These are phyloP conservation scores for Lactifluus echinatus DNA, from an alignment of 768 basidiomycete species.

Conservation along the genomic window DNA sequence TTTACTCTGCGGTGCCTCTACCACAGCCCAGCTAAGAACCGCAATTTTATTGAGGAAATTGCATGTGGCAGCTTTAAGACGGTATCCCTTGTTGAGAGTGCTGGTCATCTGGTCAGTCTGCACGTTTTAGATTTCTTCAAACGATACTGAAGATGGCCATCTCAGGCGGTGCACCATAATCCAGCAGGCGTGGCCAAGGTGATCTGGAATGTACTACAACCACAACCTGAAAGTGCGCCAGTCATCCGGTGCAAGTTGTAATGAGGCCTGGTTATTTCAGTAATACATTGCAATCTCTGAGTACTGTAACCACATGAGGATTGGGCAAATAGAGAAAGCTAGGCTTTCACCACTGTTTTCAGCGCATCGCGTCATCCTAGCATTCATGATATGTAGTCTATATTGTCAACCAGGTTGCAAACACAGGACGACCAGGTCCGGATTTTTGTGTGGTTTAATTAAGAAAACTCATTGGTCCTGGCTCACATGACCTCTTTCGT, in stretches of 20 bases:
- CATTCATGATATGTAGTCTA: no score
- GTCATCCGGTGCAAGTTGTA: background rate
- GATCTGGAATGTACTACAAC: background rate
- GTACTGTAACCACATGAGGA: no score
- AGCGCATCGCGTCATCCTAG: no score
- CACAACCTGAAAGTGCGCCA: background rate
- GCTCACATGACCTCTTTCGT: no score
- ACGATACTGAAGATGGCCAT: background rate
- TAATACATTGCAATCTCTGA: background rate
- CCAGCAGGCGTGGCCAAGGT: slow-evolving; percentile 10
- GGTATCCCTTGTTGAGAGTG: slow-evolving; percentile 8
- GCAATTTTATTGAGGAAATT: background rate
- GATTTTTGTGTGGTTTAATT: no score
- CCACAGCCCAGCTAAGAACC: slow-evolving; percentile 12
- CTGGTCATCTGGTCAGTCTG: slow-evolving; percentile 15
- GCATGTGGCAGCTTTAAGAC: slow-evolving; percentile 6
- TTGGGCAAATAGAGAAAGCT: no score
- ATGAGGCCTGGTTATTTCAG: background rate
- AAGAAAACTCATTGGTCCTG: no score
- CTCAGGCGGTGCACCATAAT: slow-evolving; percentile 11
- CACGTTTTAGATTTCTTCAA: background rate
- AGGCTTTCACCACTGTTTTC: no score
- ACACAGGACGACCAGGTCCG: no score
- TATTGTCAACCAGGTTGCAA: no score
- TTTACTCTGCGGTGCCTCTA: no score